A percentile compares a stretch with the other conserved stretches of the same genome.
Evolutionary conservation across 1,284 basidiomycete species (phyloP).

Genomic region (Cutaneotrichosporon cutaneum): DNA sequence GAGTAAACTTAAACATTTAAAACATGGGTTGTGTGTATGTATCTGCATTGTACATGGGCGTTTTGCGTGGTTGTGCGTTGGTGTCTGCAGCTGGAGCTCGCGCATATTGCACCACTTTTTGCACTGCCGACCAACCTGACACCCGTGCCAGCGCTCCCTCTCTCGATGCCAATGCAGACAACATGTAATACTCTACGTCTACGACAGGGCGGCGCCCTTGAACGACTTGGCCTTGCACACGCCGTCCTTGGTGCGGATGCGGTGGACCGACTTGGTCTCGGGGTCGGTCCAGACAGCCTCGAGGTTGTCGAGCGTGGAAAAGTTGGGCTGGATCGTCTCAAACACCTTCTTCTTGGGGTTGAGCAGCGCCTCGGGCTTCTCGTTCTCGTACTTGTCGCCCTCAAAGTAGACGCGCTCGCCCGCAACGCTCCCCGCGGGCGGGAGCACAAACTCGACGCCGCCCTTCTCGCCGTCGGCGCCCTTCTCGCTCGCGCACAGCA

Average conservation of each 20-base stretch:
- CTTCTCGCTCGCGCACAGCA: conserved; percentile 82
- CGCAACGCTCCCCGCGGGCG: conserved; percentile 78
- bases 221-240: conserved; percentile 76
- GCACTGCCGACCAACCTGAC: too few species aligned
- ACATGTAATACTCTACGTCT: conserved; percentile 29
- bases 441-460: conserved; percentile 86
- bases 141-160: too few species aligned
- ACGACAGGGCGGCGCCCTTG: conserved; percentile 83
- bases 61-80: too few species aligned
- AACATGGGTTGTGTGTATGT: neutral
- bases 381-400: conserved; percentile 72
- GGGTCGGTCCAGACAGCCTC: conserved; percentile 93
- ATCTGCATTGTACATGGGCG: conserved; percentile 5
- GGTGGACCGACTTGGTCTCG: conserved; percentile 72
- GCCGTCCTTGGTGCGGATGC: conserved; percentile 79
- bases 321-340: conserved; percentile 85
- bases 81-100: too few species aligned
- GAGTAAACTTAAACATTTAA: neutral
- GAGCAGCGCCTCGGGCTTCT: conserved; percentile 71
- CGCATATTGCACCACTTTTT: too few species aligned
- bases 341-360: conserved; percentile 99
- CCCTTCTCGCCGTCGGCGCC: conserved; percentile 72
- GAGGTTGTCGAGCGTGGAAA: conserved; percentile 77
- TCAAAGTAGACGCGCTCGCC: conserved; percentile 94
- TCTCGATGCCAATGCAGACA: conserved; percentile 1